Conservation (phyloP, 2,329 filamentous ascomycete genomes). For the Sporothrix pseudoabietina region DNA sequence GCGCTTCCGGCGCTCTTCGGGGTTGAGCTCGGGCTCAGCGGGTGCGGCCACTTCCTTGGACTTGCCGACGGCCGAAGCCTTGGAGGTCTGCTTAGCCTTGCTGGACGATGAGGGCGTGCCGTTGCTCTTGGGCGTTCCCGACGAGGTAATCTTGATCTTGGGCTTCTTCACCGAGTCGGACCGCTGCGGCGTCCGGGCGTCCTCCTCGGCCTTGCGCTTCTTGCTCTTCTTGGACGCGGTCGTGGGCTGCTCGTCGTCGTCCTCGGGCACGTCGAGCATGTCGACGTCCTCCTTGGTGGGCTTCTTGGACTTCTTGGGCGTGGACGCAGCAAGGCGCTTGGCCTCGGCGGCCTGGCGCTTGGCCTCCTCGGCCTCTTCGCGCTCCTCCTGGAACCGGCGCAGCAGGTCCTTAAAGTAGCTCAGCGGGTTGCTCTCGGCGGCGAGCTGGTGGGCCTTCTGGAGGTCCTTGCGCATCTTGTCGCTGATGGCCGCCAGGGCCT, state of each 20-base stretch:
- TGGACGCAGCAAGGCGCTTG: slow-evolving; percentile 46
- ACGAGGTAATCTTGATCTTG: slow-evolving; percentile 64
- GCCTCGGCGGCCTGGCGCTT: slow-evolving; percentile 45
- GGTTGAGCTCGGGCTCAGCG: slow-evolving; percentile 60
- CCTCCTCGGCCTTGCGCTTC: slow-evolving; percentile 87
- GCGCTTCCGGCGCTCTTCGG: slow-evolving; percentile 59
- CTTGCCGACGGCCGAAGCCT: slow-evolving; percentile 25
- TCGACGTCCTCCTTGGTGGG: slow-evolving; percentile 62
- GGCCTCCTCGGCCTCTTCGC: slow-evolving; percentile 57
- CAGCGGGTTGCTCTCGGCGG: slow-evolving; percentile 74
- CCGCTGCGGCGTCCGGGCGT: slow-evolving; percentile 44
- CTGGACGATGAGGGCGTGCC: slow-evolving; percentile 56
- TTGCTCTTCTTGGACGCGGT: slow-evolving; percentile 57
- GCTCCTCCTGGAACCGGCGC: slow-evolving; percentile 66
- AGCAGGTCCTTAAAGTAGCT: slow-evolving; percentile 83
- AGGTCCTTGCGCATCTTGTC: slow-evolving; percentile 82
- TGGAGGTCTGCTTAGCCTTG: slow-evolving; percentile 28
- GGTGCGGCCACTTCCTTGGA: slow-evolving; percentile 46
- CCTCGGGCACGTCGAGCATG: slow-evolving; percentile 59
- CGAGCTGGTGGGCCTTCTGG: slow-evolving; percentile 76
- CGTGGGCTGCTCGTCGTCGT: slow-evolving; percentile 49
- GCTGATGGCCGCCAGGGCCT: slow-evolving; percentile 67
- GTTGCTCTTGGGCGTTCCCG: slow-evolving; percentile 52
- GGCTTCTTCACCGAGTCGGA: slow-evolving; percentile 67
- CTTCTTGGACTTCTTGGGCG: slow-evolving; percentile 54